These are phyloP conservation scores for Corylus heterophylla DNA, from an alignment of 306 rosid species.

Conservation along the genomic window DNA sequence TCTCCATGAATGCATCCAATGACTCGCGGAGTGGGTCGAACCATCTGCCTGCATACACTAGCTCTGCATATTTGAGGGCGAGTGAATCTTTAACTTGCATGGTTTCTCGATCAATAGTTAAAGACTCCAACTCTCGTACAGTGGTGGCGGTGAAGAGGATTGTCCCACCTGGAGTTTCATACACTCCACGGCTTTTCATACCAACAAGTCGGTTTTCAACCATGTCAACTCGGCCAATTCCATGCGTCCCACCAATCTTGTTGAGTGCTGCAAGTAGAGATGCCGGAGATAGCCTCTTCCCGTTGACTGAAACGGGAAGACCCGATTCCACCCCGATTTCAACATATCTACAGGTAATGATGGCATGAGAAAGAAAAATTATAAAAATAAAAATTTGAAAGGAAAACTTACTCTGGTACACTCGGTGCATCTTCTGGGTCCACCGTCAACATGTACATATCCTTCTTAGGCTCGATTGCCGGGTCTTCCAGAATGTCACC, in stretches of 20 bases:
- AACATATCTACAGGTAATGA: constrained; percentile 54
- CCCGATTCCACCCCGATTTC: constrained; percentile 76
- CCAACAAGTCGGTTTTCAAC: constrained; percentile 93
- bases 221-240: constrained; percentile 87
- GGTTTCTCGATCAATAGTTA: constrained; percentile 80
- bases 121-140: constrained; percentile 56
- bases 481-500: constrained; percentile 97
- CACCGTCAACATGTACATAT: constrained; percentile 86
- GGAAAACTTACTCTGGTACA: constrained; percentile 66
- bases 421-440: constrained; percentile 93
- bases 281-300: constrained; percentile 72
- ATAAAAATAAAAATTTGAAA: constrained; percentile 2
- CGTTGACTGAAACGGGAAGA: constrained; percentile 74
- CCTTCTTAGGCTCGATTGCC: constrained; percentile 78
- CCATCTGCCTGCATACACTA: constrained; percentile 94
- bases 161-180: constrained; percentile 97
- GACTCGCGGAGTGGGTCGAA: constrained; percentile 88
- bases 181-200: constrained; percentile 93
- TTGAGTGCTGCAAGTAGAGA: constrained; percentile 74
- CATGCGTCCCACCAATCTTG: constrained; percentile 83
- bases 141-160: constrained; percentile 77
- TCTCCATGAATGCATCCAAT: constrained; percentile 87
- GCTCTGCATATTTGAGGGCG: constrained; percentile 85
- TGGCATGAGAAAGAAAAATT: not conserved
- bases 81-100: constrained; percentile 68